Evolutionary conservation across 768 basidiomycete species (phyloP).

Genomic region (Mycena sanguinolenta): DNA sequence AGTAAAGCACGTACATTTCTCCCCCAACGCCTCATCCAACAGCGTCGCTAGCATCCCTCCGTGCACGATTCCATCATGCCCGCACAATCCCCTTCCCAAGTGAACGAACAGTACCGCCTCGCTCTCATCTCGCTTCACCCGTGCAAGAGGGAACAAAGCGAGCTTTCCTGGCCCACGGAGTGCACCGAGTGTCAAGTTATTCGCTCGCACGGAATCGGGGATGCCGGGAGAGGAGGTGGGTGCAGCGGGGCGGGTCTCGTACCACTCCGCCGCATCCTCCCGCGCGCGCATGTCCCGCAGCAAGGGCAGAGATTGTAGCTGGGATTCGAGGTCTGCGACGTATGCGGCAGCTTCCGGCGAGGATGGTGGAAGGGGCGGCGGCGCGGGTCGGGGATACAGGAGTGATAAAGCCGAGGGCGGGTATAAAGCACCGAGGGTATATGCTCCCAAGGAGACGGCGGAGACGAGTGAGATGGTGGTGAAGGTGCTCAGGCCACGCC

Average conservation of each 20-base stretch:
- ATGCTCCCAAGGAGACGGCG: slow-evolving; percentile 55
- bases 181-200: slow-evolving; percentile 87
- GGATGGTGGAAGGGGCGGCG: slow-evolving; percentile 71
- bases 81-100: slow-evolving; percentile 89
- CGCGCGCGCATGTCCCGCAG: slow-evolving; percentile 64
- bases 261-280: slow-evolving; percentile 73
- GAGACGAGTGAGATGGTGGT: slow-evolving; percentile 40
- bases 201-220: slow-evolving; percentile 81
- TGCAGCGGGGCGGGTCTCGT: slow-evolving; percentile 82
- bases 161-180: slow-evolving; percentile 91
- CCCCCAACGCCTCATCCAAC: slow-evolving; percentile 85
- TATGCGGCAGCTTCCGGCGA: slow-evolving; percentile 72
- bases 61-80: slow-evolving; percentile 95
- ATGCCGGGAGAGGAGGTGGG: slow-evolving; percentile 53
- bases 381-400: slow-evolving; percentile 82
- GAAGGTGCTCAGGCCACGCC: slow-evolving; percentile 25
- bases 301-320: slow-evolving; percentile 74
- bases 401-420: slow-evolving; percentile 76
- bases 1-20: slow-evolving; percentile 75
- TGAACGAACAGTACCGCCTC: slow-evolving; percentile 83
- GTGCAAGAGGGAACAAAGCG: slow-evolving; percentile 82
- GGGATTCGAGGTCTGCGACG: slow-evolving; percentile 71
- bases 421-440: slow-evolving; percentile 75
- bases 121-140: slow-evolving; percentile 80
- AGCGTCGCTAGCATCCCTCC: slow-evolving; percentile 93